Conservation (phyloP, 2,329 filamentous ascomycete genomes). For the Penicillium sp. region DNA sequence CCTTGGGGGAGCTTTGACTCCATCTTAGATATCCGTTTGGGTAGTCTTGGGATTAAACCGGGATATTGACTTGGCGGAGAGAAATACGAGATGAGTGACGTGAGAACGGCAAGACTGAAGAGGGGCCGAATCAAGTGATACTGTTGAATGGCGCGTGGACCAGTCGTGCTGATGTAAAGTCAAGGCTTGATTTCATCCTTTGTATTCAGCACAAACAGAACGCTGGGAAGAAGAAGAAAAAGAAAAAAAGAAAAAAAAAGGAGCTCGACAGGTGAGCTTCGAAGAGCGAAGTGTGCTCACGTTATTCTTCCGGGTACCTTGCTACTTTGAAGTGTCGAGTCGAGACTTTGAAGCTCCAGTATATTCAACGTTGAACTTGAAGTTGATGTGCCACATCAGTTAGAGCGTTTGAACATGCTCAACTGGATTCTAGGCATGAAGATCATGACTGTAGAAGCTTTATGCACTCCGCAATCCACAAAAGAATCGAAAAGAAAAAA, state of each 20-base stretch:
- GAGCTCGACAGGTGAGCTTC: background rate
- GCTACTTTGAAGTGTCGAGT: background rate
- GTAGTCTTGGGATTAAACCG: background rate
- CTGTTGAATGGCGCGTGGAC: background rate
- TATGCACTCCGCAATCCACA: background rate
- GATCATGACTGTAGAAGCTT: background rate
- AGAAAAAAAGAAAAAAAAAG: background rate
- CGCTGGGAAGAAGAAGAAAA: too few species aligned
- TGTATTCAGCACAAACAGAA: background rate
- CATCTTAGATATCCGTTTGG: conserved; percentile 28
- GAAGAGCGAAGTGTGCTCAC: too few species aligned
- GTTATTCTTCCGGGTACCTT: background rate
- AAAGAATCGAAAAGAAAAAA: background rate
- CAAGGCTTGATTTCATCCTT: conserved; percentile 2
- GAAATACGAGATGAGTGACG: background rate
- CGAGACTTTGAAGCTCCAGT: background rate
- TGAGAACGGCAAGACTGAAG: background rate
- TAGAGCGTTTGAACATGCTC: background rate
- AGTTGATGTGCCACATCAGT: background rate
- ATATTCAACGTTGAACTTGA: background rate
- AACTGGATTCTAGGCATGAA: background rate
- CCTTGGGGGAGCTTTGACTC: conserved; percentile 42
- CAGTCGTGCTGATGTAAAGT: conserved; percentile 1
- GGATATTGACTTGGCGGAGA: background rate
- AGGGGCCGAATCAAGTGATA: background rate